Evolutionary conservation across 306 rosid species (phyloP), one percentile per base, ranked within the genome.

Genomic region (Quercus cerris): DNA sequence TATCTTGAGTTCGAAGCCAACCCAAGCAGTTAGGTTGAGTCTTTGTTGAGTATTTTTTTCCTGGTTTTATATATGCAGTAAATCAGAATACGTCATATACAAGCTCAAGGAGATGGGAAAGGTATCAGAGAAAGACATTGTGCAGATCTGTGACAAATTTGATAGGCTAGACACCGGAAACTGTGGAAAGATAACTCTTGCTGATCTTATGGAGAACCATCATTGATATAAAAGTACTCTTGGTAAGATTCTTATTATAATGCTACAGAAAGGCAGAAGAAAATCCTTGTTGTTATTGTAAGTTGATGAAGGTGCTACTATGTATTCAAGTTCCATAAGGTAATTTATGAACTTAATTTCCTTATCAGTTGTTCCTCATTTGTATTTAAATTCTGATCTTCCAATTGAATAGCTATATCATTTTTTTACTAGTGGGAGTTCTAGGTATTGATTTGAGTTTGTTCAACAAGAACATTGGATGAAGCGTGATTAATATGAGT

Each of bases 101-200:
- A 96, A 96, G 88, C 99, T 96, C 55, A 93, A 96, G 87, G 98
- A 96, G 93, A 87, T 96, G 98, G 93, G 93, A 46, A 96, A 86
- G 88, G 88, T 93, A 56, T 71, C 92, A 2, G 92, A 93, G 82
- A 96, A 91, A 84, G 99, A 96, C 85, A 83, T 93, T 63, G 81
- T 88, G 90, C 89, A 78, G 89, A 76, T 96, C 63, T 72, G 93
- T 80, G 66, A 88, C 80, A 90, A 91, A 86, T 96, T 96, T 71
- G 99, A 96, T 72, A 85, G 85, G 87, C 82, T 96, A 80, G 97
- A 96, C 80, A 2, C 86, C 0, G 91, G 97, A 46, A 91, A 96
- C 71, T 90, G 94, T 28, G 99, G 99, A 76, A 90, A 91, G 84
- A 89, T 93, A 77, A 91, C 90, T 5, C 97, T 96, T 71, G 92